Evolutionary conservation across 352 stramenopile species (phyloP), one percentile per base, ranked within the genome.

Genomic region (Pythium phragmiticola): DNA sequence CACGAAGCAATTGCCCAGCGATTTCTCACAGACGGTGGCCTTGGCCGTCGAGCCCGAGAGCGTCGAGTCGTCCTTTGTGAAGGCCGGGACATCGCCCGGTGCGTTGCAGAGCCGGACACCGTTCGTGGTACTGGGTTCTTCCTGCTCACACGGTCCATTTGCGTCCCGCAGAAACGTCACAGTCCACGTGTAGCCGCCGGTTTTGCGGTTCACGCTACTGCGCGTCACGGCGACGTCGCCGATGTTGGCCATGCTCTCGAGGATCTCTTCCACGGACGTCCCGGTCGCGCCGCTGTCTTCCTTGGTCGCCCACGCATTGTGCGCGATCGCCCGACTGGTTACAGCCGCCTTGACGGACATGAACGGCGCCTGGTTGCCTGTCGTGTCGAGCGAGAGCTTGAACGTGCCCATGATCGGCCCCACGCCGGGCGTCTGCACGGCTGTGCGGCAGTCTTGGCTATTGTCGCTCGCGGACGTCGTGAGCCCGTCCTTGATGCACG

Each of bases 111-210:
- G 70, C 17, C 74, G 69, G 9, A 75, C 70, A 2, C 81, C 84
- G n/a, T 57, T 67, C 0, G 60, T 51, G 1, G 21, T 13, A 39
- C 34, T 39, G 34, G 34, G 77, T 39, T 91, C 82, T 60, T 82
- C 69, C 60, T 92, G 74, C 39, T 92, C 72, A 30, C 80, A 96
- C 5, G 75, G 69, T 8, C 80, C 81, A 2, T 68, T 66, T 14
- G 47, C 37, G 46, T 99, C 96, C 52, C 87, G 76, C 12, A 99
- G 70, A 61, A 99, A 99, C 11, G 95, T 98, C 26, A 99, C 77
- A 6, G 84, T 97, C 96, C 96, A 99, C 13, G 81, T 84, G 66
- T 98, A 99, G 2, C 93, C 95, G 33, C 96, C 97, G 50, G 95
- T 98, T 5, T 74, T 60, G 2, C 48, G 19, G 64, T 98, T 88